Conservation (phyloP, 257 asterid genomes). For the Coffea canephora region DNA sequence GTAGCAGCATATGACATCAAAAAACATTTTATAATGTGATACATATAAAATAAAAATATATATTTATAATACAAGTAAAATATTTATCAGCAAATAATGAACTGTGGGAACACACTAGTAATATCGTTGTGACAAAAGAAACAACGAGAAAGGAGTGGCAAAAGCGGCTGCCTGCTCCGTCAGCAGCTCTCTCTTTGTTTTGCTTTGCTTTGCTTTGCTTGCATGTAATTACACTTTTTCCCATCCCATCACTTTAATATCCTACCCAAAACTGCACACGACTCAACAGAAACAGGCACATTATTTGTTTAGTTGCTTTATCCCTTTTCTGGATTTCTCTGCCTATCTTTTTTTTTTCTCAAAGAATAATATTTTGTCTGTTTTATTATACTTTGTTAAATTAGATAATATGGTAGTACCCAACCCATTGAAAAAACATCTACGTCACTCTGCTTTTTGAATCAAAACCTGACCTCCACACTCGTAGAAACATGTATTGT, state of each 20-base stretch:
- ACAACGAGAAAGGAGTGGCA: not conserved
- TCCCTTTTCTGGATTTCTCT: not conserved
- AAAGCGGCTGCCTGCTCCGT: conserved; percentile 1
- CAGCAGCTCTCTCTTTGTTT: not conserved
- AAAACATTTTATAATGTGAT: too few relatives aligned
- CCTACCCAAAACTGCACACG: too few relatives aligned
- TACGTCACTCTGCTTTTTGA: too few relatives aligned
- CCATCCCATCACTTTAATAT: not conserved
- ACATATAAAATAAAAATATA: too few relatives aligned
- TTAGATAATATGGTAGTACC: not conserved
- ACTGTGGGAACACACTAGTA: too few relatives aligned
- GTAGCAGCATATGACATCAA: too few relatives aligned
- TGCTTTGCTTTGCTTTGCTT: not conserved
- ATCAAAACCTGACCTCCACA: not conserved
- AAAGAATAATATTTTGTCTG: not conserved
- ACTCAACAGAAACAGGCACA: not conserved
- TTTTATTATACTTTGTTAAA: not conserved
- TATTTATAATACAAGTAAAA: too few relatives aligned
- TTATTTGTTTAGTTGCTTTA: not conserved
- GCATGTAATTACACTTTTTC: conserved; percentile 18
- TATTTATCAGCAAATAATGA: too few relatives aligned
- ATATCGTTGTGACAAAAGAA: not conserved
- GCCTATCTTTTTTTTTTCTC: not conserved
- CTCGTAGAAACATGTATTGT: not conserved
- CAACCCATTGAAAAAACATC: not conserved